Base-by-base conservation (phyloP, 768 basidiomycete species). In the Hericium rajendrae region DNA sequence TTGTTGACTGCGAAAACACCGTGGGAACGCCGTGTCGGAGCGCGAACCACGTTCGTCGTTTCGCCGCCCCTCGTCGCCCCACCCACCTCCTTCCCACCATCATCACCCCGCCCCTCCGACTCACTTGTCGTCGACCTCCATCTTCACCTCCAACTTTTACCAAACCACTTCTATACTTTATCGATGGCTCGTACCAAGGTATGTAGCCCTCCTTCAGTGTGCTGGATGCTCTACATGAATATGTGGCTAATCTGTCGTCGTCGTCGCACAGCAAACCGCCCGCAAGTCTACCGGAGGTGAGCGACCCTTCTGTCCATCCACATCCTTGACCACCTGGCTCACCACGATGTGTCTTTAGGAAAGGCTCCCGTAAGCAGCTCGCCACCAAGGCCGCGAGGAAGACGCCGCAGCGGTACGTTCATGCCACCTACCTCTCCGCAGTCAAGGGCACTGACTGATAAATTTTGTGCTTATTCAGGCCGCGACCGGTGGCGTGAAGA, bases 271-370 rank as follows among this genome's bases (percentile, higher is more conserved):
- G 94, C 94, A 97, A 93, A 97, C 94, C 71, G 94, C 94, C 70
- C 92, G 94, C 76, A 97, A 97, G 81, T 97, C 94, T 57, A 97
- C 95, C 63, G 95, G 95, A 88, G 94, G 93, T 85, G 66, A 71
- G 74, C 74, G 72, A 32, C 68, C 63, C 32, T 32, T 32, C 9
- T 32, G 8, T 10, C 32, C 9, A 6, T 32, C 41, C 61, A 64
- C 38, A 26, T 32, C 65, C 82, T 75, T 65, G 64, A 59, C 64
- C 58, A 62, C 61, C 32, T 32, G 32, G 32, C 32, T 32, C 5
- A 32, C 6, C 32, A 28, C 62, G 65, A 66, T 51, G 62, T 66
- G 60, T 59, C 57, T 61, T 60, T 66, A 88, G 88, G 88, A 69
- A 91, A 91, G 73, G 89, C 89, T 54, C 91, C 91, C 87, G 91